A percentile compares a stretch with the other conserved stretches of the same genome.
Conservation (phyloP, 2,329 filamentous ascomycete genomes). For the Phaeosphaeria sp. region DNA sequence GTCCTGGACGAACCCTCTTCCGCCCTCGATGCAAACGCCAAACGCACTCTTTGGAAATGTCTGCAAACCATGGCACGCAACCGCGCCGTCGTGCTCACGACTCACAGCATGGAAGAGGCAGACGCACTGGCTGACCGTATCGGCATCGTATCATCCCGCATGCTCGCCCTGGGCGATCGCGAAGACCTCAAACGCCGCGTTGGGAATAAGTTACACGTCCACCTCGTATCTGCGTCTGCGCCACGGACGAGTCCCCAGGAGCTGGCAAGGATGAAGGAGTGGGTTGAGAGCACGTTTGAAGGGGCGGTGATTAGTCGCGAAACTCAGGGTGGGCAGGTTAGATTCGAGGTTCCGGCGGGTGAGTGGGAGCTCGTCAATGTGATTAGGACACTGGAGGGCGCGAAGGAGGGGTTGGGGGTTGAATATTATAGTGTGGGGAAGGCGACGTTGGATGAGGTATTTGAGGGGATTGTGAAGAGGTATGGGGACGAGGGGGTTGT, state of each 20-base stretch:
- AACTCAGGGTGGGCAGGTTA: slow-evolving; percentile 77
- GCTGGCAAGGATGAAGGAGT: slow-evolving; percentile 67
- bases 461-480: slow-evolving; percentile 73
- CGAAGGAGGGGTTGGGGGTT: slow-evolving; percentile 71
- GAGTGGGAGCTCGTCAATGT: slow-evolving; percentile 65
- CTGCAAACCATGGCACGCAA: slow-evolving; percentile 78
- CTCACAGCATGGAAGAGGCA: slow-evolving; percentile 90
- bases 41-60: slow-evolving; percentile 91
- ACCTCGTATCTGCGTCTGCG: slow-evolving; percentile 75
- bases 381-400: slow-evolving; percentile 73
- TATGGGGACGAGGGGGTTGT: slow-evolving; percentile 16
- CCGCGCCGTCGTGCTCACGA: slow-evolving; percentile 83
- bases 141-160: slow-evolving; percentile 78
- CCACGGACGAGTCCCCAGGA: slow-evolving; percentile 73
- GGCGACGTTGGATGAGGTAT: slow-evolving; percentile 87
- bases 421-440: slow-evolving; percentile 86
- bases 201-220: slow-evolving; percentile 78
- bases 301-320: slow-evolving; percentile 62
- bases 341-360: slow-evolving; percentile 73
- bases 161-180: slow-evolving; percentile 83
- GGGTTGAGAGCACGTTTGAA: slow-evolving; percentile 67
- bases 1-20: slow-evolving; percentile 88
- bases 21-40: slow-evolving; percentile 82
- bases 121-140: slow-evolving; percentile 88
- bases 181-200: slow-evolving; percentile 75